These are phyloP conservation scores for Spathaspora arborariae DNA, from an alignment of 805 yeast genomes.

Conservation along the genomic window DNA sequence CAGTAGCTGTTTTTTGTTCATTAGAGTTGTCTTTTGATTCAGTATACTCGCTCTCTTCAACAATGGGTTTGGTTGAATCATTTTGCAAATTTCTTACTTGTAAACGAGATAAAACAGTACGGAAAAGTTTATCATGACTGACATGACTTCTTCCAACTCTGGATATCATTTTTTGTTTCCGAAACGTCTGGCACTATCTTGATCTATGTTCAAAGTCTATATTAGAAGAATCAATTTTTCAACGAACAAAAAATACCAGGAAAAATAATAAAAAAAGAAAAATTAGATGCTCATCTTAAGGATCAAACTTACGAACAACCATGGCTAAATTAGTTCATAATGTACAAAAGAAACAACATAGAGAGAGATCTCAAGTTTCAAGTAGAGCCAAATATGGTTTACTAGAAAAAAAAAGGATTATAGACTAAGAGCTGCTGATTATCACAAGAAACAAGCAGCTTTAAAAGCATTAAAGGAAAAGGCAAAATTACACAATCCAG, in stretches of 20 bases:
- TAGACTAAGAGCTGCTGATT: slow-evolving; percentile 50
- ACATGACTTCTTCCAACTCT: not conserved
- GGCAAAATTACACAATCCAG: slow-evolving; percentile 77
- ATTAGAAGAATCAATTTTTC: not conserved
- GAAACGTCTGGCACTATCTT: not conserved
- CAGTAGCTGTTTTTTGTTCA: not conserved
- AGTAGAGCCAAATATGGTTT: slow-evolving; percentile 75
- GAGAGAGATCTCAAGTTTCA: slow-evolving; percentile 86
- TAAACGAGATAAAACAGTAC: not conserved
- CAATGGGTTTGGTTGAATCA: not conserved
- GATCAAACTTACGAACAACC: not conserved
- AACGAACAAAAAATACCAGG: not conserved
- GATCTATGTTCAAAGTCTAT: not conserved
- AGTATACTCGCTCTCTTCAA: not conserved
- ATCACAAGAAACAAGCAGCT: slow-evolving; percentile 56
- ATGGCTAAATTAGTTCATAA: slow-evolving; percentile 85
- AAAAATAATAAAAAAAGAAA: not conserved
- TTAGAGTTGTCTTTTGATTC: not conserved
- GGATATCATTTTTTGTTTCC: not conserved
- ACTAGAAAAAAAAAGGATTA: slow-evolving; percentile 77
- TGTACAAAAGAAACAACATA: slow-evolving; percentile 93
- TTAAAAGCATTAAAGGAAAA: slow-evolving; percentile 70
- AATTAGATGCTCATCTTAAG: slow-evolving; percentile 7
- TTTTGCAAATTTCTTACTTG: not conserved
- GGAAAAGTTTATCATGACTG: not conserved